Conservation (phyloP, 1,139 yeast genomes). For the Candida freyschussii region DNA sequence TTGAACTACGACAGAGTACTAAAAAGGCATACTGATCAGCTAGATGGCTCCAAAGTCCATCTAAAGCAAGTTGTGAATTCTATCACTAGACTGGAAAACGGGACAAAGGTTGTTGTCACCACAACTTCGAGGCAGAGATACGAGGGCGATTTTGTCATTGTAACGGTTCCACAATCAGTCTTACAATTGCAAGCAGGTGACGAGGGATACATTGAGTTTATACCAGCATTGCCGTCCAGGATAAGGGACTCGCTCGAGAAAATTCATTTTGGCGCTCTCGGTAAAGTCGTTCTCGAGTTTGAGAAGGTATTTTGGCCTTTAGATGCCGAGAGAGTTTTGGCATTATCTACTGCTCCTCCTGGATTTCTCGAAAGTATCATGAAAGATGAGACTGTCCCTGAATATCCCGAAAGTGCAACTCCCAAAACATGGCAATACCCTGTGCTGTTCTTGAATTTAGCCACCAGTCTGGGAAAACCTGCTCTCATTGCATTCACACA, state of each 20-base stretch:
- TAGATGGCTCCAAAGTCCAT: constrained; percentile 40
- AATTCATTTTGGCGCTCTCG: constrained; percentile 67
- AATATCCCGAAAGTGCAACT: constrained; percentile 8
- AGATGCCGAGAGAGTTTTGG: constrained; percentile 44
- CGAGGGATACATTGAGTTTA: constrained; percentile 46
- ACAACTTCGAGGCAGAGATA: constrained; percentile 27
- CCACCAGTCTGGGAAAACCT: constrained; percentile 36
- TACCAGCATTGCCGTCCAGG: constrained; percentile 49
- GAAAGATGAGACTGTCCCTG: constrained; percentile 7
- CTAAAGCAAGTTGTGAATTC: constrained; percentile 42
- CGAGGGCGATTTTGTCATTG: constrained; percentile 50
- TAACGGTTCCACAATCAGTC: constrained; percentile 74
- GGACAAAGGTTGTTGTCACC: constrained; percentile 25
- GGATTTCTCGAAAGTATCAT: constrained; percentile 14
- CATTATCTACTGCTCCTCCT: constrained; percentile 37
- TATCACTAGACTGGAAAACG: constrained; percentile 30
- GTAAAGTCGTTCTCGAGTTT: constrained; percentile 75
- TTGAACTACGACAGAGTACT: constrained; percentile 49
- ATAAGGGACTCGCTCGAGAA: constrained; percentile 42
- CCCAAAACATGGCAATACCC: constrained; percentile 47
- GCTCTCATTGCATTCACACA: constrained; percentile 61
- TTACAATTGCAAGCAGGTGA: constrained; percentile 36
- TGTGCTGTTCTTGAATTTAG: constrained; percentile 42
- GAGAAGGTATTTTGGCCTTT: constrained; percentile 62
- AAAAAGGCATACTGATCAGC: constrained; percentile 35